phyloP scores from a whole-genome alignment of 176 grass and related monocot species.

The Rhynchospora pubera region DNA sequence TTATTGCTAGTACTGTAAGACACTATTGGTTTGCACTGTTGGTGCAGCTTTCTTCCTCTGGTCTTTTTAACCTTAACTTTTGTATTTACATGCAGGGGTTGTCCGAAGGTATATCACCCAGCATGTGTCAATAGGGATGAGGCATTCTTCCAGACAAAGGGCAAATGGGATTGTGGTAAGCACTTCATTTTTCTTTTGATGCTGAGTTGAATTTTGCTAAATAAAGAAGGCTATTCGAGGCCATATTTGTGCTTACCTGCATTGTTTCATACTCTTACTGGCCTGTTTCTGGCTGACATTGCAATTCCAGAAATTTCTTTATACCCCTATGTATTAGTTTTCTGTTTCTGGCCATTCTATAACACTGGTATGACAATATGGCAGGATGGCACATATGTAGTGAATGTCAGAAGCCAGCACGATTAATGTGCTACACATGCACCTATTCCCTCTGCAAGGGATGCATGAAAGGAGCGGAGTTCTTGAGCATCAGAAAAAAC shows the following conservation, averaged over 20 bases:
- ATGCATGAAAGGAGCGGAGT: conserved; percentile 57
- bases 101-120: conserved; percentile 94
- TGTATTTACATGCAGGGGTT: conserved; percentile 42
- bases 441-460: conserved; percentile 88
- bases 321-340: background rate
- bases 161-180: conserved; percentile 96
- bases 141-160: conserved; percentile 87
- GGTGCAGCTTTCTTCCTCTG: background rate
- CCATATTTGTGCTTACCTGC: background rate
- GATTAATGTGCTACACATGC: conserved; percentile 88
- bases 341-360: background rate
- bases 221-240: background rate
- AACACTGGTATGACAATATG: conserved; percentile 12
- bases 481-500: conserved; percentile 56
- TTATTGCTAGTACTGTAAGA: background rate
- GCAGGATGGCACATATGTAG: conserved; percentile 99
- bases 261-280: background rate
- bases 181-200: background rate
- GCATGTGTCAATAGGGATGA: conserved; percentile 96
- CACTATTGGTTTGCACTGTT: background rate
- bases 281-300: background rate
- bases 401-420: conserved; percentile 80
- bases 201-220: conserved; percentile 1
- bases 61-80: background rate
- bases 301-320: background rate